Evolutionary conservation across 495 filamentous ascomycete genomes (phyloP).

Genomic region (Opeltia flavorubescens): DNA sequence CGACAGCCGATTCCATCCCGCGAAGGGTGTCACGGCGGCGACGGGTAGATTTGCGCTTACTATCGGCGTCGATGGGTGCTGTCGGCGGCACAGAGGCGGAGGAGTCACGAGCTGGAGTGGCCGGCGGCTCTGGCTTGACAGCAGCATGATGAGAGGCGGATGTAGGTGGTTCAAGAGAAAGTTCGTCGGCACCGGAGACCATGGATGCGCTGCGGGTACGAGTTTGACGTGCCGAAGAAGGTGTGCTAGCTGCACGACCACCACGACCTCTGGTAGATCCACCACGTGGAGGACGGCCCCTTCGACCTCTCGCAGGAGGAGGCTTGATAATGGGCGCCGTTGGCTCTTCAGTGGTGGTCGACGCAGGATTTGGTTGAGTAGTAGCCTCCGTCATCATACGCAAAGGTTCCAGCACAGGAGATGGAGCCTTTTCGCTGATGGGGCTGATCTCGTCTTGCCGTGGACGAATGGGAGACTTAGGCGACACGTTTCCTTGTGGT

Average conservation of each 20-base stretch:
- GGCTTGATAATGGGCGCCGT: background rate
- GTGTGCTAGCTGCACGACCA: constrained; percentile 35
- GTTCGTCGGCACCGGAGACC: constrained; percentile 39
- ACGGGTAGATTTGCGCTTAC: constrained; percentile 10
- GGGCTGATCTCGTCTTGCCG: constrained; percentile 37
- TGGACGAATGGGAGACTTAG: constrained; percentile 32
- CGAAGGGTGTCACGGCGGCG: constrained; percentile 26
- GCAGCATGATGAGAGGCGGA: constrained; percentile 21
- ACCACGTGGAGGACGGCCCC: constrained; percentile 20
- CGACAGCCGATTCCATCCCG: constrained; percentile 34
- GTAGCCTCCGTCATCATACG: background rate
- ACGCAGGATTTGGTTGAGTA: constrained; percentile 9
- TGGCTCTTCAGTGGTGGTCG: background rate
- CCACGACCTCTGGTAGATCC: constrained; percentile 23
- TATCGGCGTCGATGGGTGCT: constrained; percentile 12
- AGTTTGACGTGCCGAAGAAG: constrained; percentile 30
- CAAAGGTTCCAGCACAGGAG: constrained; percentile 15
- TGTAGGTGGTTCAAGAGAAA: constrained; percentile 31
- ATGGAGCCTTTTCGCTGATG: constrained; percentile 35
- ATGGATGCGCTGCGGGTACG: constrained; percentile 46
- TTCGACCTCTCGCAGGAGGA: constrained; percentile 12
- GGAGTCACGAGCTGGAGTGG: constrained; percentile 35
- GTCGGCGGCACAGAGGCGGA: constrained; percentile 18
- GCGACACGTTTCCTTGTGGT: constrained; percentile 19
- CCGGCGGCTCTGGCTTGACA: constrained; percentile 54